Percentiles rank a stretch among this genome's conserved stretches.
These are phyloP conservation scores for Leptoxyphium fumago DNA, from an alignment of 2,329 filamentous ascomycete species.

Conservation along the genomic window DNA sequence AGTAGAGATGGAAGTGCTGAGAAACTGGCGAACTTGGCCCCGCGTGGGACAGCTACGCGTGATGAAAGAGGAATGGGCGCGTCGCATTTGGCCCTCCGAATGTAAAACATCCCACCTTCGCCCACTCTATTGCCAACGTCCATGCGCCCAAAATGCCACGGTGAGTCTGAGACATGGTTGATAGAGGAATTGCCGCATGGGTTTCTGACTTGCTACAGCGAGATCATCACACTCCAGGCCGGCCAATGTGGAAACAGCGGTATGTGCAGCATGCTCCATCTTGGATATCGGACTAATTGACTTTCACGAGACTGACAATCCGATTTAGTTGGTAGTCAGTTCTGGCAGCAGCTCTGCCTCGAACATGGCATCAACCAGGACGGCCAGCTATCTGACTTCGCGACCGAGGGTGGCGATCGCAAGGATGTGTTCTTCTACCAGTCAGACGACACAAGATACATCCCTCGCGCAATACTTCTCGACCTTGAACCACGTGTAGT, in stretches of 20 bases:
- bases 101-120: neutral
- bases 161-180: neutral
- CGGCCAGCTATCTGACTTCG: slow-evolving; percentile 94
- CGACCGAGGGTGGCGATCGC: slow-evolving; percentile 89
- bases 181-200: neutral
- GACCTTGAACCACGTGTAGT: slow-evolving; percentile 91
- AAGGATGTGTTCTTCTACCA: slow-evolving; percentile 99
- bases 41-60: neutral
- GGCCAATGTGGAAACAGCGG: slow-evolving; percentile 99
- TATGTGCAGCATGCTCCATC: slow-evolving; percentile 37
- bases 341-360: slow-evolving; percentile 97
- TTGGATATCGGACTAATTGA: no score
- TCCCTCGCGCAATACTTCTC: slow-evolving; percentile 86
- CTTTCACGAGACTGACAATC: slow-evolving; percentile 3
- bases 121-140: neutral
- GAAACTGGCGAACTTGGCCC: no score
- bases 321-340: slow-evolving; percentile 72
- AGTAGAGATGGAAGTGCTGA: no score
- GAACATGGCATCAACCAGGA: slow-evolving; percentile 97
- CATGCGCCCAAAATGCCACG: neutral
- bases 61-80: neutral
- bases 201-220: slow-evolving; percentile 38
- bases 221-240: slow-evolving; percentile 98
- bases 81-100: neutral
- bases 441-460: slow-evolving; percentile 96